Base-by-base conservation (phyloP, 805 yeast genomes). In the Saccharomyces jurei region DNA sequence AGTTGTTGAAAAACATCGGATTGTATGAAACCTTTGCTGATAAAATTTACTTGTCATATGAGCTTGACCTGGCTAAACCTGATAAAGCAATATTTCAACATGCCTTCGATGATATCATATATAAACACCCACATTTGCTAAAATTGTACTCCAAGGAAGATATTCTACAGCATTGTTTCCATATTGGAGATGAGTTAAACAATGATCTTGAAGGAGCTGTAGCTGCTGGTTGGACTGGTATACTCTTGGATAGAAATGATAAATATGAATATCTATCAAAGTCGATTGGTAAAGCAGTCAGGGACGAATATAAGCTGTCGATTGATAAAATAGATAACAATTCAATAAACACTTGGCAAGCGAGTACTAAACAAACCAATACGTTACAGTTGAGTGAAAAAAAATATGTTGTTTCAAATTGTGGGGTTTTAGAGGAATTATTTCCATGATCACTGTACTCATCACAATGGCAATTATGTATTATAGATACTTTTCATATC, bases 221-320 rank as follows among this genome's bases (percentile, higher is more conserved):
- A 17, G 65, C 67, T 27, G 76, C 84, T 0, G 90, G 90, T 0
- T 80, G 89, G 81, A 81, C 80, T 52, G 82, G 85, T 4, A 70
- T 86, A 0, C 67, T 80, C 26, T 53, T 83, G 3, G 86, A 83
- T 61, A 72, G 87, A 60, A 56, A 61, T 3, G 60, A 72, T 49
- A 60, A 60, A 13, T 67, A 68, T 50, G 69, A 67, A 2, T 64
- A 58, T 41, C 52, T 68, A 29, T 51, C 60, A 9, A 53, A 53
- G 5, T 48, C 56, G 1, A 27, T 32, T 5, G 46, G 51, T 2
- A 47, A 51, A 11, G 26, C 25, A 10, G 53, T 47, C 17, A 53
- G 67, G 49, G 54, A 53, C 17, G 66, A 60, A 31, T 56, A 58
- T 36, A 50, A 56, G 17, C 53, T 67, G n/a, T 62, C 66, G 22